These are phyloP conservation scores for Zizania palustris DNA, from an alignment of 202 grass and related monocot species.

Conservation along the genomic window DNA sequence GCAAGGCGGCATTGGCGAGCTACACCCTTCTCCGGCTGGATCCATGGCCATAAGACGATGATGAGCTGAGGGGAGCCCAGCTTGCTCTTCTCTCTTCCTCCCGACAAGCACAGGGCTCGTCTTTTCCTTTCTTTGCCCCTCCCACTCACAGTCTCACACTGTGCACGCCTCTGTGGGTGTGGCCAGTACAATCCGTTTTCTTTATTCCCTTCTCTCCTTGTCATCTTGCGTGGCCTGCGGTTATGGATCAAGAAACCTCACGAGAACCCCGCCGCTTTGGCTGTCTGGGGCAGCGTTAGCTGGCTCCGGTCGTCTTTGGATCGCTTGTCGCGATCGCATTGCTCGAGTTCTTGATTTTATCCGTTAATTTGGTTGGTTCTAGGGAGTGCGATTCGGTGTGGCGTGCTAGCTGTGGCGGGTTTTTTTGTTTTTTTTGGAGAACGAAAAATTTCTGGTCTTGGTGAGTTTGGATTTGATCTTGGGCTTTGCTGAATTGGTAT, in stretches of 20 bases:
- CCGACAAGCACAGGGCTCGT: conserved; percentile 53
- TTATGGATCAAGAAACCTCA: conserved; percentile 69
- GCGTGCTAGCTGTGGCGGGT: background rate
- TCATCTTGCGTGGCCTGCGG: conserved; percentile 36
- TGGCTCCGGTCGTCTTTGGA: conserved; percentile 28
- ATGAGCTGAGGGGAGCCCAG: conserved; percentile 1
- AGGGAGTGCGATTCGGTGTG: conserved; percentile 25
- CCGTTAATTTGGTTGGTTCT: background rate
- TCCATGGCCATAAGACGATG: conserved; percentile 42
- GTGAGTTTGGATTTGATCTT: conserved; percentile 26
- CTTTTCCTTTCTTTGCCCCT: conserved; percentile 38
- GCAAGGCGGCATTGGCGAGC: conserved; percentile 12
- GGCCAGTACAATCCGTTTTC: conserved; percentile 36
- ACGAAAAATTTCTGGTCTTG: background rate
- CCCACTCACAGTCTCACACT: conserved; percentile 10
- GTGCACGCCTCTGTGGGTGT: conserved; percentile 33
- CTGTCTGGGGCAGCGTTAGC: conserved; percentile 36
- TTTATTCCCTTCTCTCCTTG: conserved; percentile 45
- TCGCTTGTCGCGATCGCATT: conserved; percentile 58
- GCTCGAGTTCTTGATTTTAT: conserved; percentile 26
- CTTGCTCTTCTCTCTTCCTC: background rate
- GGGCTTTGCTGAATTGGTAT: conserved; percentile 10
- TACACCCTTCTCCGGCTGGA: conserved; percentile 33
- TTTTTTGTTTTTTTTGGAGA: background rate
- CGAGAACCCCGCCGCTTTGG: conserved; percentile 45